phyloP scores from a whole-genome alignment of 1,284 basidiomycete species.

The Taiwanofungus camphoratus region DNA sequence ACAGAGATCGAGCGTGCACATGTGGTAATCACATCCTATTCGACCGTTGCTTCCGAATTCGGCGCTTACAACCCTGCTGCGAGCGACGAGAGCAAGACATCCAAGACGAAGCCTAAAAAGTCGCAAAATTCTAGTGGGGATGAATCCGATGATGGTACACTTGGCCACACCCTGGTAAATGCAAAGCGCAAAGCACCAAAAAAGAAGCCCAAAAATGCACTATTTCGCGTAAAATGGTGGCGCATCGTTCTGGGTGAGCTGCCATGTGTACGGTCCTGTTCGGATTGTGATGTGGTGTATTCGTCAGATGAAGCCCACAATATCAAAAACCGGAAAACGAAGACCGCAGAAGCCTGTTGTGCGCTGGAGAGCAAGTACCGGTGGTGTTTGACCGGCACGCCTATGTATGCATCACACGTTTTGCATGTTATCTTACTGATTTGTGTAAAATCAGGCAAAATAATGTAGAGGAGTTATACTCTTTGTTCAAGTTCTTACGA shows the following conservation, averaged over 20 bases:
- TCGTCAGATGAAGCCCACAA: constrained; percentile 89
- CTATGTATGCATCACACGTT: constrained; percentile 50
- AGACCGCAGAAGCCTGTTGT: constrained; percentile 78
- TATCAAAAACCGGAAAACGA: constrained; percentile 91
- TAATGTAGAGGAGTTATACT: constrained; percentile 85
- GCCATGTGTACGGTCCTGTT: background rate
- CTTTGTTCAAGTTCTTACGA: constrained; percentile 85
- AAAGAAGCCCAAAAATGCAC: constrained; percentile 51
- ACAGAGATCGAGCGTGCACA: constrained; percentile 56
- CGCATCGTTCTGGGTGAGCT: constrained; percentile 76
- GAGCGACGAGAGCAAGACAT: constrained; percentile 40
- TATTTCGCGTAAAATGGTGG: constrained; percentile 83
- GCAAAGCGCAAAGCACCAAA: constrained; percentile 39
- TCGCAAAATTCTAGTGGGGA: constrained; percentile 36
- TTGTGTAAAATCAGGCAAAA: constrained; percentile 40
- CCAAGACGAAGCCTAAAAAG: constrained; percentile 36
- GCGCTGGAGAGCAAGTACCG: constrained; percentile 74
- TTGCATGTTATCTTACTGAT: constrained; percentile 8
- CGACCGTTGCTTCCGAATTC: constrained; percentile 73
- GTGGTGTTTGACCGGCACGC: constrained; percentile 90
- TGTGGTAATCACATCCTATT: constrained; percentile 83
- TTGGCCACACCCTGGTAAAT: constrained; percentile 34
- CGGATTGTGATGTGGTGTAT: background rate
- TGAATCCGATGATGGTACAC: constrained; percentile 34
- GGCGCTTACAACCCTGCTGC: constrained; percentile 39